A percentile compares a stretch with the other conserved stretches of the same genome.
phyloP scores from a whole-genome alignment of 768 basidiomycete species.

The Trichaptum fuscoviolaceum region DNA sequence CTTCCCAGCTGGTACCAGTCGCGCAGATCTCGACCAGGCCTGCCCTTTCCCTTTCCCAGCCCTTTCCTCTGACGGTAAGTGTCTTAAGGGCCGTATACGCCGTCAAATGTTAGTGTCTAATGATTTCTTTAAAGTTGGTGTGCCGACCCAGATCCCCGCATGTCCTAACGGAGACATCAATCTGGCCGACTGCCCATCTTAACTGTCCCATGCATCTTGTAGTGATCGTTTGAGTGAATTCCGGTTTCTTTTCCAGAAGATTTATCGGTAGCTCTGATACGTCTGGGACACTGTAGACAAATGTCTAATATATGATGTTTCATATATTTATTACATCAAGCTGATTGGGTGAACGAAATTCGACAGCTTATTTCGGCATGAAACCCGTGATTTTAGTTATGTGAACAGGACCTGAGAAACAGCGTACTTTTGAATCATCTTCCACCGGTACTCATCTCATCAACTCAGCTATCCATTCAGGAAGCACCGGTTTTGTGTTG shows the following conservation, averaged over 20 bases:
- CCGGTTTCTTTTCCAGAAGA: neutral
- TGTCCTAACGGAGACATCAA: constrained; percentile 2
- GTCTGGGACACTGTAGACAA: neutral
- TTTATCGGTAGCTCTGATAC: neutral
- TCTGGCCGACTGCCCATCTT: neutral
- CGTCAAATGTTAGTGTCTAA: neutral
- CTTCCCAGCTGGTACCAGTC: constrained; percentile 11
- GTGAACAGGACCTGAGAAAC: neutral
- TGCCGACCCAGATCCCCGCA: neutral
- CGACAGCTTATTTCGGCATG: no score
- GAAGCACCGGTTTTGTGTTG: constrained; percentile 20
- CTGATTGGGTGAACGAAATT: no score
- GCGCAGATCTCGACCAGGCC: constrained; percentile 11
- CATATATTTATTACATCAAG: no score
- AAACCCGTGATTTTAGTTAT: no score
- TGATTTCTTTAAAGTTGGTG: neutral
- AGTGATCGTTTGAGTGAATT: no score
- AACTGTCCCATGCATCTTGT: neutral
- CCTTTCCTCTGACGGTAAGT: constrained; percentile 9
- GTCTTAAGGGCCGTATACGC: neutral
- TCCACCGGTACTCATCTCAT: neutral
- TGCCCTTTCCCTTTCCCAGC: constrained; percentile 11
- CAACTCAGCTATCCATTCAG: neutral
- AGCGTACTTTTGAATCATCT: neutral
- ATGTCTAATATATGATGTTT: neutral